Evolutionary conservation across 2,329 filamentous ascomycete species (phyloP).

Genomic region (Monilinia fructicola): DNA sequence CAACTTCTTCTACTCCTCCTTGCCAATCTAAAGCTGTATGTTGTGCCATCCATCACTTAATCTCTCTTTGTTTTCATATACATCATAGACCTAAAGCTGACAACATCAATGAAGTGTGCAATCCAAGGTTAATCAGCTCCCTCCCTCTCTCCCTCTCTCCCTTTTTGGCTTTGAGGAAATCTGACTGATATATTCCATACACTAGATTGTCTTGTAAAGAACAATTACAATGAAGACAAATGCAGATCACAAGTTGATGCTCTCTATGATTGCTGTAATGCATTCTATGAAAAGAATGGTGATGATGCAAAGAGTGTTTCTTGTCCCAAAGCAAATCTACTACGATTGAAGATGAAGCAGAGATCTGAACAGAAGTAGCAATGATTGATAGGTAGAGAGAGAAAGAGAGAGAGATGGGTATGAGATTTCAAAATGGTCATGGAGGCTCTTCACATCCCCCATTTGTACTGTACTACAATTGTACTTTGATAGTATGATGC

Average conservation of each 20-base stretch:
- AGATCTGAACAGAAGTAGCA: constrained; percentile 36
- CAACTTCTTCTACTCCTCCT: constrained; percentile 52
- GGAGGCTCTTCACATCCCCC: neutral
- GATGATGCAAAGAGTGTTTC: constrained; percentile 74
- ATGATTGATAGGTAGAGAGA: neutral
- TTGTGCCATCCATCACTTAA: constrained; percentile 29
- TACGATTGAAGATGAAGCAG: constrained; percentile 85
- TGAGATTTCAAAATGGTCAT: neutral
- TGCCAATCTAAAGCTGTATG: constrained; percentile 83
- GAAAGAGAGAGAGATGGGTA: constrained; percentile 15
- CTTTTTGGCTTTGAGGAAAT: neutral
- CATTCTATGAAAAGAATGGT: constrained; percentile 79
- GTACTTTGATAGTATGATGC: neutral
- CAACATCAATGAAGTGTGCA: constrained; percentile 61
- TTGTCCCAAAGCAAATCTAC: constrained; percentile 78
- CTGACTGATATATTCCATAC: constrained; percentile 18
- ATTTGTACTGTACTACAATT: neutral
- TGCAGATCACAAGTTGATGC: constrained; percentile 78
- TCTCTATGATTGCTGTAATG: constrained; percentile 89
- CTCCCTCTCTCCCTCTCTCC: neutral
- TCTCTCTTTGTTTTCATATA: no score
- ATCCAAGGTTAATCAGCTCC: constrained; percentile 71
- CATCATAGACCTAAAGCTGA: constrained; percentile 4
- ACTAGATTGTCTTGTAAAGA: constrained; percentile 78
- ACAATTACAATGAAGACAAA: constrained; percentile 80